phyloP scores from a whole-genome alignment of 768 basidiomycete species.

The Tulasnella sp. region DNA sequence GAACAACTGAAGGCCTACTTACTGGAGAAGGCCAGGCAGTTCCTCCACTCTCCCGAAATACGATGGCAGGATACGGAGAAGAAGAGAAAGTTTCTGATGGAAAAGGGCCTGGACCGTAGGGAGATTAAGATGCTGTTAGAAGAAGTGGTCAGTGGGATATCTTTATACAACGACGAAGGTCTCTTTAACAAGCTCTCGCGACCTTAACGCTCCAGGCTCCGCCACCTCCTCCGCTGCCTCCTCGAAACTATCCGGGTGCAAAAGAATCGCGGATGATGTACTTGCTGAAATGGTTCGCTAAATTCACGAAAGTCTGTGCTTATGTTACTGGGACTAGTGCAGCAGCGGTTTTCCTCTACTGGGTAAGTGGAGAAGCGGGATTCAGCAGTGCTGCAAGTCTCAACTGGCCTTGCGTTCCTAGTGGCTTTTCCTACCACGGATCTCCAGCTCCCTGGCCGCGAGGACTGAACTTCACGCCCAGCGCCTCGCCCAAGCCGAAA shows the following conservation, averaged over 20 bases:
- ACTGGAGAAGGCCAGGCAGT: slow-evolving; percentile 33
- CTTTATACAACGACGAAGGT: background rate
- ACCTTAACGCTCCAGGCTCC: background rate
- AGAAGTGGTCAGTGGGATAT: slow-evolving; percentile 29
- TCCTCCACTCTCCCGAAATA: slow-evolving; percentile 32
- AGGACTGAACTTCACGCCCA: slow-evolving; percentile 31
- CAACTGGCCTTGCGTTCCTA: background rate
- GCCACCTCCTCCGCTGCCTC: slow-evolving; percentile 34
- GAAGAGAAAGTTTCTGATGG: slow-evolving; percentile 32
- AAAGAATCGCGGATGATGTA: slow-evolving; percentile 5
- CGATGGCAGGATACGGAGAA: slow-evolving; percentile 30
- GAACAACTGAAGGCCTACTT: slow-evolving; percentile 14
- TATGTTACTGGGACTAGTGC: slow-evolving; percentile 31
- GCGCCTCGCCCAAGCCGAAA: slow-evolving; percentile 2
- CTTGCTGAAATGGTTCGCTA: slow-evolving; percentile 28
- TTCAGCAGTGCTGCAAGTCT: too few species aligned
- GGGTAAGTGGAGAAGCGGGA: slow-evolving; percentile 4
- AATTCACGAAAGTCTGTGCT: slow-evolving; percentile 24
- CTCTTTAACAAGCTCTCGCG: background rate
- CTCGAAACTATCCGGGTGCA: slow-evolving; percentile 32
- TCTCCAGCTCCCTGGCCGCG: slow-evolving; percentile 28
- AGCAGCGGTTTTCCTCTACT: slow-evolving; percentile 27
- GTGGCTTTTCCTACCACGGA: slow-evolving; percentile 26
- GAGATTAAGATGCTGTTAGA: slow-evolving; percentile 33
- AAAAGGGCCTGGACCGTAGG: slow-evolving; percentile 27